Evolutionary conservation across 1,139 yeast species (phyloP).

Genomic region (Scheffersomyces illinoinensis): DNA sequence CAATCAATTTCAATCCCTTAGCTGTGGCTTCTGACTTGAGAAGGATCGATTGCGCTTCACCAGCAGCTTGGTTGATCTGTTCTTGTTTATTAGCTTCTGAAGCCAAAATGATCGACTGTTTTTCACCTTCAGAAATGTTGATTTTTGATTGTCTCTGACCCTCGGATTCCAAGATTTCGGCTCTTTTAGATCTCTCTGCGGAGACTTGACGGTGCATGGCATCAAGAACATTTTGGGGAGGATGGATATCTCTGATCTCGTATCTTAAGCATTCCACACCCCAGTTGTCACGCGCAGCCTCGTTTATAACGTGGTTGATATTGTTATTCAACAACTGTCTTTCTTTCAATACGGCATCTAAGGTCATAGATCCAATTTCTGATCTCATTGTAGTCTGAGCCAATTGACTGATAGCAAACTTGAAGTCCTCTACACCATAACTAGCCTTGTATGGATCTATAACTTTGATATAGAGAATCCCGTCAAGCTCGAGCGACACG

Average conservation of each 20-base stretch:
- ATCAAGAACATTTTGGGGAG: constrained; percentile 82
- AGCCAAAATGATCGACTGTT: constrained; percentile 64
- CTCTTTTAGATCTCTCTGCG: constrained; percentile 84
- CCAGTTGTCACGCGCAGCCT: constrained; percentile 80
- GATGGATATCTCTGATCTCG: constrained; percentile 87
- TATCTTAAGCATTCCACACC: constrained; percentile 83
- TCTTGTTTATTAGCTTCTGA: constrained; percentile 70
- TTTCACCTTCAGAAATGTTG: constrained; percentile 82
- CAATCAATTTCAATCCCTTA: constrained; percentile 62
- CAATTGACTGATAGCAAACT: constrained; percentile 79
- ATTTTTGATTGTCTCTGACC: constrained; percentile 79
- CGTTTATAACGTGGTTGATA: constrained; percentile 78
- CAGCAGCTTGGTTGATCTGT: constrained; percentile 64
- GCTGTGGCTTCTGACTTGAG: constrained; percentile 79
- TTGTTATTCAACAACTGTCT: constrained; percentile 70
- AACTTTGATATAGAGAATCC: constrained; percentile 76
- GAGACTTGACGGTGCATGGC: constrained; percentile 91
- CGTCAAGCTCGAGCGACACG: constrained; percentile 82
- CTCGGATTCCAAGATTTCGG: constrained; percentile 83
- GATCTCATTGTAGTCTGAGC: constrained; percentile 92
- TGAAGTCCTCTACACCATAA: constrained; percentile 87
- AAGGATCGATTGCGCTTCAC: constrained; percentile 69
- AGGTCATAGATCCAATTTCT: constrained; percentile 79
- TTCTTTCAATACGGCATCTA: constrained; percentile 77
- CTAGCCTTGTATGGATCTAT: constrained; percentile 83